phyloP scores from a whole-genome alignment of 192 early-diverging fungal species.

The Linderina pennispora region DNA sequence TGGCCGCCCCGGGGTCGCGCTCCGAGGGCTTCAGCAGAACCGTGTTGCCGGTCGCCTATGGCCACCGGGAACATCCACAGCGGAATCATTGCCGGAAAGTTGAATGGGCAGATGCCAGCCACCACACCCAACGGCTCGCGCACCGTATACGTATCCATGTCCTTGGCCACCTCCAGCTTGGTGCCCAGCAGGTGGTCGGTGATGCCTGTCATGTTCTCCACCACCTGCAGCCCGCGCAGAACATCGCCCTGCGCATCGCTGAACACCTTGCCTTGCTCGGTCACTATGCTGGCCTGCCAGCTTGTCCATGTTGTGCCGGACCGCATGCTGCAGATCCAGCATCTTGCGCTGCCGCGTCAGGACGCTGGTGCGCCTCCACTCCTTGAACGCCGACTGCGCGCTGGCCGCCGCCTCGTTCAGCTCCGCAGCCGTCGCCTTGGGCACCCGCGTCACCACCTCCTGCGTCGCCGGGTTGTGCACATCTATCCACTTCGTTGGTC shows the following conservation, averaged over 20 bases:
- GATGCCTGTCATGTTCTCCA: slow-evolving; percentile 78
- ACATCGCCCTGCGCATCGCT: slow-evolving; percentile 90
- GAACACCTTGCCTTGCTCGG: slow-evolving; percentile 93
- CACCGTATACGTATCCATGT: slow-evolving; percentile 96
- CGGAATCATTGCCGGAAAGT: slow-evolving; percentile 95
- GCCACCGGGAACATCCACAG: slow-evolving; percentile 97
- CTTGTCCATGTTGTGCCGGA: slow-evolving; percentile 71
- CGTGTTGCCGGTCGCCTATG: slow-evolving; percentile 88
- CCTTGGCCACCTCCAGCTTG: slow-evolving; percentile 71
- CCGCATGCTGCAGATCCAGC: slow-evolving; percentile 83
- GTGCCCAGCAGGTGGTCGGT: slow-evolving; percentile 78
- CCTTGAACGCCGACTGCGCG: slow-evolving; percentile 74
- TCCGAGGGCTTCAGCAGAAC: slow-evolving; percentile 91
- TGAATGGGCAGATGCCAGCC: slow-evolving; percentile 93
- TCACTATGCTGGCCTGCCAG: slow-evolving; percentile 76
- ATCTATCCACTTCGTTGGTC: slow-evolving; percentile 79
- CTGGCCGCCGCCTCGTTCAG: slow-evolving; percentile 66
- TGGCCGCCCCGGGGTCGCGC: slow-evolving; percentile 87
- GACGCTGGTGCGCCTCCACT: slow-evolving; percentile 79
- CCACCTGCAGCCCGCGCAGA: slow-evolving; percentile 85
- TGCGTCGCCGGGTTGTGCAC: slow-evolving; percentile 91
- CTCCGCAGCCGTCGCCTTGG: slow-evolving; percentile 81
- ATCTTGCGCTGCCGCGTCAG: slow-evolving; percentile 84
- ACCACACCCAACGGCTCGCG: slow-evolving; percentile 91
- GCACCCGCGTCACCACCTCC: slow-evolving; percentile 80